phyloP scores from a whole-genome alignment of 2,329 filamentous ascomycete genomes.

The Xylogone sp. region DNA sequence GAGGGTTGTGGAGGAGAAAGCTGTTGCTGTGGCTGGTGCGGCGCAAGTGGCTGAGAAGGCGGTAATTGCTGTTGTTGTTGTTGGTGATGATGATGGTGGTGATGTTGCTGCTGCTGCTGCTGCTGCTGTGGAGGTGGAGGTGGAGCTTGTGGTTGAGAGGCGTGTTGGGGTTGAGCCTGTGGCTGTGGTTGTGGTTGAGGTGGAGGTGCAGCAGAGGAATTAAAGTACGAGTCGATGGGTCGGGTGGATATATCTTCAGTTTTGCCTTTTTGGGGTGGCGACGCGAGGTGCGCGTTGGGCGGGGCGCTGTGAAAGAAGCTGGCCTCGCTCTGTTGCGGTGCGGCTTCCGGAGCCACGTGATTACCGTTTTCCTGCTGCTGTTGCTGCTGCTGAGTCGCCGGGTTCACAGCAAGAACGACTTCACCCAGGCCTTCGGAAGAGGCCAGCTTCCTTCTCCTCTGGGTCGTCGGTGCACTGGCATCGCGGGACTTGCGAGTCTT shows the following conservation, averaged over 20 bases:
- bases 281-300: slow-evolving; percentile 6
- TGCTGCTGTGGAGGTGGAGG: background rate
- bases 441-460: slow-evolving; percentile 50
- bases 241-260: slow-evolving; percentile 31
- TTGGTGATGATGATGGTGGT: background rate
- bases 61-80: slow-evolving; percentile 41
- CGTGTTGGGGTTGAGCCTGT: slow-evolving; percentile 6
- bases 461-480: slow-evolving; percentile 51
- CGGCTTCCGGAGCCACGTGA: slow-evolving; percentile 1
- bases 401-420: slow-evolving; percentile 21
- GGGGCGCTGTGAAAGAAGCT: slow-evolving; percentile 13
- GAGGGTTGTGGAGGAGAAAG: slow-evolving; percentile 17
- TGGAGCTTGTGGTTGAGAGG: slow-evolving; percentile 8
- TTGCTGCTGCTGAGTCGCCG: slow-evolving; percentile 28
- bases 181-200: background rate
- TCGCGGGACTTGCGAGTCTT: slow-evolving; percentile 55
- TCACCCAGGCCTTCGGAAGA: slow-evolving; percentile 27
- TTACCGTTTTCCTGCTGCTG: slow-evolving; percentile 29
- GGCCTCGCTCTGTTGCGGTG: slow-evolving; percentile 13
- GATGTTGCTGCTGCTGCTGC: background rate
- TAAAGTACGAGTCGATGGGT: slow-evolving; percentile 24
- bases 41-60: background rate
- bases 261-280: slow-evolving; percentile 29
- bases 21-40: background rate
- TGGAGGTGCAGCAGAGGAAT: slow-evolving; percentile 4